Conservation (phyloP, 805 yeast genomes). For the Starmerella potacharoeniae region DNA sequence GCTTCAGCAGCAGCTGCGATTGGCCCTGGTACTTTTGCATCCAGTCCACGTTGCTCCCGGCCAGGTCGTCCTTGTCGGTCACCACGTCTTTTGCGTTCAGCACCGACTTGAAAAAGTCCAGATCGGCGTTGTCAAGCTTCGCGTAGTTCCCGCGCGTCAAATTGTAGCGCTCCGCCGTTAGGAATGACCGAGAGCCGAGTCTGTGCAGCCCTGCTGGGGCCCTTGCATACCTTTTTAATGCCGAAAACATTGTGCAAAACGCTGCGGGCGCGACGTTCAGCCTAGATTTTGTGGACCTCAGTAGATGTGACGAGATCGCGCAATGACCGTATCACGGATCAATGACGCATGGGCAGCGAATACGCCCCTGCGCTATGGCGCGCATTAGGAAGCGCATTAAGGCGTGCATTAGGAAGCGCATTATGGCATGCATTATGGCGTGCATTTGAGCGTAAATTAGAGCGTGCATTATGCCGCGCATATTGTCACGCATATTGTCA, state of each 20-base stretch:
- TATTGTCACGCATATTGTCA: too few relatives aligned
- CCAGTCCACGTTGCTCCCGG: constrained; percentile 76
- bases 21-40: constrained; percentile 88
- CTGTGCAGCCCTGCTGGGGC: background rate
- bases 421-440: too few relatives aligned
- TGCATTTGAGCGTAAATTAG: too few relatives aligned
- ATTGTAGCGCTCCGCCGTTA: constrained; percentile 61
- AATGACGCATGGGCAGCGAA: too few relatives aligned
- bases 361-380: too few relatives aligned
- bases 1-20: constrained; percentile 65
- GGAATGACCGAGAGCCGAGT: background rate
- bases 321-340: too few relatives aligned
- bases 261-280: too few relatives aligned
- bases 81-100: constrained; percentile 32
- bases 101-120: constrained; percentile 49
- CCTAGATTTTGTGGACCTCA: too few relatives aligned
- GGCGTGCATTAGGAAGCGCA: too few relatives aligned
- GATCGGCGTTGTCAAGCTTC: constrained; percentile 42
- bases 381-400: too few relatives aligned
- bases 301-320: too few relatives aligned
- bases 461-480: too few relatives aligned
- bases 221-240: background rate
- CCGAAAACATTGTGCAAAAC: background rate
- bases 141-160: constrained; percentile 42
- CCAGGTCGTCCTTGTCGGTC: constrained; percentile 52